Base-by-base conservation (phyloP, 306 rosid genomes). In the Arachis stenosperma region DNA sequence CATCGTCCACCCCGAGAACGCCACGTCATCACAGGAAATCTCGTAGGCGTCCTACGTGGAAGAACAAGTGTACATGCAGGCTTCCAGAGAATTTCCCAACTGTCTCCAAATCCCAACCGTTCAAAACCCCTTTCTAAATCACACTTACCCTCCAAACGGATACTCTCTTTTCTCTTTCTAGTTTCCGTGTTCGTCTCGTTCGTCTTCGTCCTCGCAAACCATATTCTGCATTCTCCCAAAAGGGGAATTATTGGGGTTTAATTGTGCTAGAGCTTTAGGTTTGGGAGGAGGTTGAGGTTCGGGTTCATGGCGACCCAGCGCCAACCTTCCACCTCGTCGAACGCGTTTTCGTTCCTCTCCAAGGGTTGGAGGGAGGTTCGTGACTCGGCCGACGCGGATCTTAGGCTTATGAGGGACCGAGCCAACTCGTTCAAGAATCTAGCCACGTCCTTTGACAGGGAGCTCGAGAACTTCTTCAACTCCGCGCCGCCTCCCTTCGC, bases 321-420 rank as follows among this genome's bases (percentile, higher is more conserved):
- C 36, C 89, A 81, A 51, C 85, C 88, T 43, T 66, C 89, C 50
- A 39, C 88, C 7, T 79, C 93, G 11, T 60, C 97, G 9, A 77
- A 71, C 79, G 96, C 98, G 40, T 88, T 91, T 63, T 90, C 99
- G 46, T 95, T 95, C 65, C 55, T 95, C 7, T 90, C 97, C 10
- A 95, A 91, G 71, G 99, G 99, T 0, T 91, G 95, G 99, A 75
- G 90, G 55, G 98, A 91, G 75, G 96, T 94, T 76, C 90, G 92
- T 8, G 89, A 91, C 84, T 94, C 98, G 37, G 95, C 98, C 1
- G 95, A 94, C 51, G 99, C 99, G 70, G 99, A 95, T 87, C 87
- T 95, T 73, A 95, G 81, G 0, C 53, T 91, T 71, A 90, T 95
- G 89, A 82, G 79, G 27, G 93, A 87, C 88, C 90, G 99, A 67